Base-by-base conservation (phyloP, 2,329 filamentous ascomycete genomes). In the Neurospora sp. region DNA sequence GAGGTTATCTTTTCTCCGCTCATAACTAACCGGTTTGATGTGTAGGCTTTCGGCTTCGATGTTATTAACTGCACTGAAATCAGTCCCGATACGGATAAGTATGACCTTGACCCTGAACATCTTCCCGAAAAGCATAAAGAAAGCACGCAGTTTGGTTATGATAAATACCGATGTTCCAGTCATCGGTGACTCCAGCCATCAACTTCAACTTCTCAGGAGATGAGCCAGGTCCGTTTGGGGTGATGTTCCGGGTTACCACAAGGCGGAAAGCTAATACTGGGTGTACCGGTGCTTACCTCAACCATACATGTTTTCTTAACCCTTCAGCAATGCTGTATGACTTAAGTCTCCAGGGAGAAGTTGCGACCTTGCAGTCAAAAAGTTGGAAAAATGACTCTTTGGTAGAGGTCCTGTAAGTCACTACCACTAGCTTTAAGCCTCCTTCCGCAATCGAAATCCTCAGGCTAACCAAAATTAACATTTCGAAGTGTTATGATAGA, bases 391-490 rank as follows among this genome's bases (percentile, higher is more conserved):
- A 28, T 3, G 19, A 52, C 43, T 2, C 0, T 1, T 28, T 23
- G 15, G 19, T 28, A 15, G 19, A 52, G 11, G 5, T 19, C 11
- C 1, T 52, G 19, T 52, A 15, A 52, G 43, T 52, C 5, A 2
- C 2, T 0, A 52, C 0, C 0, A 6, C 12, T 1, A 23, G 8
- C 4, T 11, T 19, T 11, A 1, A 19, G 6, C 41, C 3, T 37
- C 8, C 38, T 39, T 46, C 8, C 3, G n/a, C n/a, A 1, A 23
- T 19, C 8, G 1, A 8, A 12, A 5, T 6, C 8, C 41, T 46
- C 4, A 19, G n/a, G 41, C 8, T 6, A 8, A 4, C 1, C 4
- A 4, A 46, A 8, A 19, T 4, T 46, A 4, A 46, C 41, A 46
- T 41, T n/a, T 1, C 17, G 4, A 41, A 41, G 40, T 41, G 2